phyloP scores from a whole-genome alignment of 345 rosid species.

The Eutrema heterophyllum region DNA sequence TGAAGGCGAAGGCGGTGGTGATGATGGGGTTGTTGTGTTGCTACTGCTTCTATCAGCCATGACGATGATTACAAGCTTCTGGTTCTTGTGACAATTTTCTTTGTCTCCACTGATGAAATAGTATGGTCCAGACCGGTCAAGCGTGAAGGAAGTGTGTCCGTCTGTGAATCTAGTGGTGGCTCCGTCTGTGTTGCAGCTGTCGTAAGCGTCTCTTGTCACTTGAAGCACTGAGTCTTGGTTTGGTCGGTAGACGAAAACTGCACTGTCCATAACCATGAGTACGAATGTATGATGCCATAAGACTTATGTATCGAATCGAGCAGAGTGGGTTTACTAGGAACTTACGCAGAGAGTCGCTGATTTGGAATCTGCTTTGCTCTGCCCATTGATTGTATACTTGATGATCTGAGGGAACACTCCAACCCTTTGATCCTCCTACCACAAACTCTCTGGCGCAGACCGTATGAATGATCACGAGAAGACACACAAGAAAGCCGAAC shows the following conservation, averaged over 20 bases:
- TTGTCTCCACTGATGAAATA: slow-evolving; percentile 67
- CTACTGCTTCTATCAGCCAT: slow-evolving; percentile 50
- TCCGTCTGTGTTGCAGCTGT: slow-evolving; percentile 38
- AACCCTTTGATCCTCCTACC: slow-evolving; percentile 15
- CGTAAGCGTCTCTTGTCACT: slow-evolving; percentile 46
- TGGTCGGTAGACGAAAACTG: slow-evolving; percentile 54
- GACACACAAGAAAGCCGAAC: not conserved
- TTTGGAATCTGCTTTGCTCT: not conserved
- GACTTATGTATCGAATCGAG: not conserved
- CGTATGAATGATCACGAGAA: not conserved
- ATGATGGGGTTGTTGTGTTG: not conserved
- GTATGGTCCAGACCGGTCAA: slow-evolving; percentile 48
- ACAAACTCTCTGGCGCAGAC: not conserved
- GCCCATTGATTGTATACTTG: slow-evolving; percentile 14
- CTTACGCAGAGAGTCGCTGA: slow-evolving; percentile 7
- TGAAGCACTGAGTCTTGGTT: slow-evolving; percentile 55
- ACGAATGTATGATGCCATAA: not conserved
- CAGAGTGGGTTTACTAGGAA: not conserved
- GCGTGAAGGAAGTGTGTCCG: slow-evolving; percentile 52
- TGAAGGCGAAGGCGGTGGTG: slow-evolving; percentile 31
- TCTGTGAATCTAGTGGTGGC: slow-evolving; percentile 32
- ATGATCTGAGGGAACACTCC: not conserved
- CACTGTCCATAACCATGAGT: slow-evolving; percentile 3
- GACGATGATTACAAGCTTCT: slow-evolving; percentile 49
- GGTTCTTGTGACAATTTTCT: slow-evolving; percentile 51